A percentile compares a stretch with the other conserved stretches of the same genome.
Evolutionary conservation across 331 rosid species (phyloP).

Genomic region (Pyracantha coccinea): DNA sequence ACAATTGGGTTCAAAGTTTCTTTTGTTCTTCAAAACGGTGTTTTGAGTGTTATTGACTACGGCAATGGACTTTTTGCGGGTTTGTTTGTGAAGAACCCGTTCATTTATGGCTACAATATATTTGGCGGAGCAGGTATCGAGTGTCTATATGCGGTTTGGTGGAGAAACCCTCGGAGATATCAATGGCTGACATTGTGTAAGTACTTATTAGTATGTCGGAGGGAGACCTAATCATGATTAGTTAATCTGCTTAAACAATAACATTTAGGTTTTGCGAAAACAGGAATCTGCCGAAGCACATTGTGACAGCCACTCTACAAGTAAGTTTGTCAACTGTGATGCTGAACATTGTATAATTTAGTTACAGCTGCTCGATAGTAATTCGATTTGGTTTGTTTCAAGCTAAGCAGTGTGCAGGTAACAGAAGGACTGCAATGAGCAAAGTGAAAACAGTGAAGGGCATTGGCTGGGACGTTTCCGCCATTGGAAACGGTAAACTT

Average conservation of each 20-base stretch:
- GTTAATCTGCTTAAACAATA: neutral
- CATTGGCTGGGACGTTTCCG: constrained; percentile 94
- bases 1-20: no score
- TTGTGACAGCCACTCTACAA: constrained; percentile 78
- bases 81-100: neutral
- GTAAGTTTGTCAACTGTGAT: constrained; percentile 15
- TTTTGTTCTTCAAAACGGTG: no score
- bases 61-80: no score
- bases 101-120: no score
- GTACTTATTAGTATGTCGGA: neutral
- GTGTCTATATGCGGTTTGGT: constrained; percentile 48
- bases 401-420: constrained; percentile 75
- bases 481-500: constrained; percentile 74
- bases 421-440: constrained; percentile 95
- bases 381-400: constrained; percentile 4
- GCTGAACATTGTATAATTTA: neutral
- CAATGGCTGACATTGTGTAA: constrained; percentile 70
- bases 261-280: neutral
- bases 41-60: no score
- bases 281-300: constrained; percentile 73
- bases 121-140: constrained; percentile 39
- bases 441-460: constrained; percentile 68
- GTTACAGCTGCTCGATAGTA: neutral
- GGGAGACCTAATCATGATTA: neutral
- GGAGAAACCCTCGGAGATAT: constrained; percentile 40